Evolutionary conservation across 2,329 filamentous ascomycete genomes (phyloP).

Genomic region (Colletotrichum plurivorum): DNA sequence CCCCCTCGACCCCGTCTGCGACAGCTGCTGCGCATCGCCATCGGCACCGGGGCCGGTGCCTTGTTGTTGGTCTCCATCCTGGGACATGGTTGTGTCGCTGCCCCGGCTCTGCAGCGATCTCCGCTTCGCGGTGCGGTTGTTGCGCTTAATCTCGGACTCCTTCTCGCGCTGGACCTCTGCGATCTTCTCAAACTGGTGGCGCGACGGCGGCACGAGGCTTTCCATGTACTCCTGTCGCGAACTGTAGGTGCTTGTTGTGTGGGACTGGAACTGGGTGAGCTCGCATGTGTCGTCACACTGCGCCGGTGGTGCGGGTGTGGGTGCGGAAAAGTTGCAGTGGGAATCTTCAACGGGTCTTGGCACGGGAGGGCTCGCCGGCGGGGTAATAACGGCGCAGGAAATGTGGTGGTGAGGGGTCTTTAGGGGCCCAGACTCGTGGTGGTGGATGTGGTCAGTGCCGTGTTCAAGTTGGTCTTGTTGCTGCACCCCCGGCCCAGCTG

Average conservation of each 20-base stretch:
- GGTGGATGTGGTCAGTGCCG: too few relatives aligned
- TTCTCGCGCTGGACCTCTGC: slow-evolving; percentile 62
- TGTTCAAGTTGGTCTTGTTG: not conserved
- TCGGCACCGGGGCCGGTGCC: slow-evolving; percentile 1
- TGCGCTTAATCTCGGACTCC: slow-evolving; percentile 60
- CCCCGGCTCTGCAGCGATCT: slow-evolving; percentile 52
- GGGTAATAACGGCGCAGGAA: slow-evolving; percentile 35
- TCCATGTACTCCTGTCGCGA: slow-evolving; percentile 63
- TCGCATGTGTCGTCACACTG: slow-evolving; percentile 38
- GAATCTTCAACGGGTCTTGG: slow-evolving; percentile 27
- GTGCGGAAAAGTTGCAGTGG: slow-evolving; percentile 24
- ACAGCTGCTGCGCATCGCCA: slow-evolving; percentile 18
- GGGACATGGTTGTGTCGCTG: slow-evolving; percentile 40
- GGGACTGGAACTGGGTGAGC: slow-evolving; percentile 32
- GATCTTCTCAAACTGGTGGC: slow-evolving; percentile 63
- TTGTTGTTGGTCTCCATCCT: slow-evolving; percentile 9
- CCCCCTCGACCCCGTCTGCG: not conserved
- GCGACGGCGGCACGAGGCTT: slow-evolving; percentile 62
- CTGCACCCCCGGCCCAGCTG: slow-evolving; percentile 6
- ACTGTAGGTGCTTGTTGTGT: slow-evolving; percentile 27
- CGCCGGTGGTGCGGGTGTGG: not conserved
- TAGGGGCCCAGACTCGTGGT: slow-evolving; percentile 16
- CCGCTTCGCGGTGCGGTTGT: slow-evolving; percentile 53
- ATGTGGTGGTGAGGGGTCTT: slow-evolving; percentile 27
- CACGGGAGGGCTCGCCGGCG: slow-evolving; percentile 36